Evolutionary conservation across 1,139 yeast genomes (phyloP).

Genomic region (Yamadazyma dendronema): DNA sequence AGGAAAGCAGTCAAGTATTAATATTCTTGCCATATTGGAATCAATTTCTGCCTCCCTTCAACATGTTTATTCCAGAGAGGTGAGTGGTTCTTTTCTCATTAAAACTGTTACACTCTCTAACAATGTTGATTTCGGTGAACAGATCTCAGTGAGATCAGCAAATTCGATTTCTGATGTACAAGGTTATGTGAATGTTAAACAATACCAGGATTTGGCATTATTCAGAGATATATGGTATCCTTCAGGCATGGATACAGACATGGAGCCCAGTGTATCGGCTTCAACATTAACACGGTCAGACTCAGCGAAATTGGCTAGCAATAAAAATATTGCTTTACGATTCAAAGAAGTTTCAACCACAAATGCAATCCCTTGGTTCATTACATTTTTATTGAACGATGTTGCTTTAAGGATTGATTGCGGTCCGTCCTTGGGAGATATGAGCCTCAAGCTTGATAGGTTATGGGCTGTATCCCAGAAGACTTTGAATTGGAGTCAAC

Average conservation of each 20-base stretch:
- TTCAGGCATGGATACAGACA: conserved; percentile 5
- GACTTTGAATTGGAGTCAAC: conserved; percentile 70
- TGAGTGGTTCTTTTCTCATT: conserved; percentile 72
- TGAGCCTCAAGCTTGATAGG: conserved; percentile 52
- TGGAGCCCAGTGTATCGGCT: neutral
- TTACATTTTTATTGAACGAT: conserved; percentile 56
- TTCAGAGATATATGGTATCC: conserved; percentile 88
- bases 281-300: neutral
- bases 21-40: conserved; percentile 43
- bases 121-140: conserved; percentile 33
- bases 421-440: conserved; percentile 79
- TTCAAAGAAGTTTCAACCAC: conserved; percentile 63
- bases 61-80: conserved; percentile 86
- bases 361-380: conserved; percentile 72
- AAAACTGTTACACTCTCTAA: conserved; percentile 46
- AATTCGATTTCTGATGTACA: conserved; percentile 56
- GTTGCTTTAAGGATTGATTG: conserved; percentile 63
- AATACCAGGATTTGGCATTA: conserved; percentile 79
- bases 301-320: conserved; percentile 17
- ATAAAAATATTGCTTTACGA: conserved; percentile 47
- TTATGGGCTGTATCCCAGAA: conserved; percentile 74
- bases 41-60: conserved; percentile 71
- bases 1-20: conserved; percentile 28
- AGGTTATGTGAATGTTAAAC: conserved; percentile 74
- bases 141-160: conserved; percentile 45